Conservation (phyloP, 495 filamentous ascomycete species). For the Aspergillus sclerotiicarbonarius region DNA sequence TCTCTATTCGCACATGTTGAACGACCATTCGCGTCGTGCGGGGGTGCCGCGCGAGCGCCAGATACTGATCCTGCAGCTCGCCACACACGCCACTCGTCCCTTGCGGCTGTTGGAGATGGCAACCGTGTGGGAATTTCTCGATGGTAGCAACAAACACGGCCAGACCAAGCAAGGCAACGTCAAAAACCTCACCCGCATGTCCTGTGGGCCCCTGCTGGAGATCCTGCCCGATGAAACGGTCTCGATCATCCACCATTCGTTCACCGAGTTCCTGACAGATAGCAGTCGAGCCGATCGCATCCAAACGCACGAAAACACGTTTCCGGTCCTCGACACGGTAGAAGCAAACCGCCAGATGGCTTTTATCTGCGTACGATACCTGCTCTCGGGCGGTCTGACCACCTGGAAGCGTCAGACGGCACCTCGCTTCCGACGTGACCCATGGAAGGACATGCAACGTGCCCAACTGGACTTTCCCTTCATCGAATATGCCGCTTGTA, state of each 20-base stretch:
- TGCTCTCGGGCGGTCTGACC: background rate
- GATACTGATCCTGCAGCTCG: slow-evolving; percentile 42
- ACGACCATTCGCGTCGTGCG: background rate
- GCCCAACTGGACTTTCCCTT: background rate
- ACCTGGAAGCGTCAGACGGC: background rate
- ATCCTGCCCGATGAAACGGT: slow-evolving; percentile 49
- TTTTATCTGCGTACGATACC: background rate
- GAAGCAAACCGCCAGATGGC: background rate
- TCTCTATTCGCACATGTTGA: slow-evolving; percentile 3
- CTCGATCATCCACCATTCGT: slow-evolving; percentile 52
- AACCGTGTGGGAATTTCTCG: slow-evolving; percentile 30
- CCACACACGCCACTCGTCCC: slow-evolving; percentile 49
- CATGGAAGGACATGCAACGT: background rate
- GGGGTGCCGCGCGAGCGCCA: slow-evolving; percentile 39
- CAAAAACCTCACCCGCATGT: slow-evolving; percentile 17
- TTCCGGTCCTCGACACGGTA: background rate
- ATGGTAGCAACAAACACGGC: background rate
- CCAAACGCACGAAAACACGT: background rate
- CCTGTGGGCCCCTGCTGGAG: slow-evolving; percentile 52
- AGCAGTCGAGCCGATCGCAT: background rate
- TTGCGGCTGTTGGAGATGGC: slow-evolving; percentile 51
- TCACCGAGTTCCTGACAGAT: slow-evolving; percentile 47
- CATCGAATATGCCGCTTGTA: background rate
- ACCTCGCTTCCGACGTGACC: background rate
- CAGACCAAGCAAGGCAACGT: background rate